A percentile compares a stretch with the other conserved stretches of the same genome.
These are phyloP conservation scores for Cladophialophora immunda DNA, from an alignment of 2,329 filamentous ascomycete species.

Conservation along the genomic window DNA sequence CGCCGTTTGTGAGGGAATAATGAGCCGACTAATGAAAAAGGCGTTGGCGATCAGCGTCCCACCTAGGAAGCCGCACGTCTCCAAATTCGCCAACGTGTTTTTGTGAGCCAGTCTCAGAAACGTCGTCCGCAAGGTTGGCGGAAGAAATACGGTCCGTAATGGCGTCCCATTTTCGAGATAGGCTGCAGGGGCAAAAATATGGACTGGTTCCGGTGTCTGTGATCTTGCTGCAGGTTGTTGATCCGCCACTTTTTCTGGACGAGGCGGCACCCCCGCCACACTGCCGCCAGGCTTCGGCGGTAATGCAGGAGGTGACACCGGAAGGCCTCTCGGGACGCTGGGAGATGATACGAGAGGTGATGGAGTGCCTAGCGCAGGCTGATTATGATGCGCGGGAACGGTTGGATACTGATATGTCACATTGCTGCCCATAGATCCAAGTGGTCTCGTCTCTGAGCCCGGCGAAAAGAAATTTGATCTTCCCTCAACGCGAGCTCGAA, in stretches of 20 bases:
- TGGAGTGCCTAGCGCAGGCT: constrained; percentile 16
- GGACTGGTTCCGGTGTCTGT: constrained; percentile 58
- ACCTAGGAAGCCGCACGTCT: constrained; percentile 95
- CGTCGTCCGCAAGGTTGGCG: constrained; percentile 72
- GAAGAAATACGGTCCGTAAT: constrained; percentile 87
- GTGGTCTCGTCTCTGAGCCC: constrained; percentile 39
- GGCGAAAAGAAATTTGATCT: constrained; percentile 1
- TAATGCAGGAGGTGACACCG: constrained; percentile 27
- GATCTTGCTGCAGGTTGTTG: constrained; percentile 13
- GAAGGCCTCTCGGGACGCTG: constrained; percentile 13
- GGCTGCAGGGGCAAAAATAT: constrained; percentile 83
- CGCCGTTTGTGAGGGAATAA: constrained; percentile 89
- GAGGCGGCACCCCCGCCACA: constrained; percentile 40
- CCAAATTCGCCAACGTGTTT: constrained; percentile 83
- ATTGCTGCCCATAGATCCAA: constrained; percentile 21
- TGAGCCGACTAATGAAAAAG: constrained; percentile 84
- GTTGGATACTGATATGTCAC: constrained; percentile 54
- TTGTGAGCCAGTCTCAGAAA: constrained; percentile 78
- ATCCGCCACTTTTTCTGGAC: constrained; percentile 35
- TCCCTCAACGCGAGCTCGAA: constrained; percentile 40
- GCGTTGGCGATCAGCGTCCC: constrained; percentile 92
- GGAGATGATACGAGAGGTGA: constrained; percentile 5
- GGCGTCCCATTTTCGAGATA: constrained; percentile 90
- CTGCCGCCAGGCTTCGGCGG: constrained; percentile 35
- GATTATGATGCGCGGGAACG: constrained; percentile 45